Conservation (phyloP, 2,329 filamentous ascomycete genomes). For the Colletotrichum tropicicola region DNA sequence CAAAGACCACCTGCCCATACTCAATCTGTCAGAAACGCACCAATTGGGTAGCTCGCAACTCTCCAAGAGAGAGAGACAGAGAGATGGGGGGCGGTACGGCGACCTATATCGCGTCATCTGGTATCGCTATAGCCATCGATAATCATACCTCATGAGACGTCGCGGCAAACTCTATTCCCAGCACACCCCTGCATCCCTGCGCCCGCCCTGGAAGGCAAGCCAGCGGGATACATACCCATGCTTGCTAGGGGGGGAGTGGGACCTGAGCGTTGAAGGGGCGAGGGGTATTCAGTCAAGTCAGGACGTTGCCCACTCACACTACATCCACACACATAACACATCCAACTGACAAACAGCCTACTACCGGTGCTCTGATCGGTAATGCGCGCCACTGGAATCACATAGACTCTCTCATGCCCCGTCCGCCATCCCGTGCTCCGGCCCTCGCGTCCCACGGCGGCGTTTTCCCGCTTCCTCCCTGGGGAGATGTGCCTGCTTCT, state of each 20-base stretch:
- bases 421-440: no score
- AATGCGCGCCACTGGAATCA: conserved; percentile 5
- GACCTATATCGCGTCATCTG: background rate
- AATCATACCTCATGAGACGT: conserved; percentile 28
- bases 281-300: background rate
- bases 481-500: no score
- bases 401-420: background rate
- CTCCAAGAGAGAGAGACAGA: no score
- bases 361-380: background rate
- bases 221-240: no score
- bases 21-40: background rate
- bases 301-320: background rate
- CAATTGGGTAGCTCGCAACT: background rate
- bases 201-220: background rate
- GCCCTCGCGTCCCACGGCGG: no score
- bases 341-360: background rate
- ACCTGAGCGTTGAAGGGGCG: no score
- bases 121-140: conserved; percentile 9
- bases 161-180: conserved; percentile 9
- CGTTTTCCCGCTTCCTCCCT: no score
- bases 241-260: no score
- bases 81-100: no score
- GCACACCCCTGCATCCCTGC: conserved; percentile 7
- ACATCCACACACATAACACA: no score
- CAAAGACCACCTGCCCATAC: no score